phyloP scores from a whole-genome alignment of 2,329 filamentous ascomycete species.

The Xylaria arbuscula region DNA sequence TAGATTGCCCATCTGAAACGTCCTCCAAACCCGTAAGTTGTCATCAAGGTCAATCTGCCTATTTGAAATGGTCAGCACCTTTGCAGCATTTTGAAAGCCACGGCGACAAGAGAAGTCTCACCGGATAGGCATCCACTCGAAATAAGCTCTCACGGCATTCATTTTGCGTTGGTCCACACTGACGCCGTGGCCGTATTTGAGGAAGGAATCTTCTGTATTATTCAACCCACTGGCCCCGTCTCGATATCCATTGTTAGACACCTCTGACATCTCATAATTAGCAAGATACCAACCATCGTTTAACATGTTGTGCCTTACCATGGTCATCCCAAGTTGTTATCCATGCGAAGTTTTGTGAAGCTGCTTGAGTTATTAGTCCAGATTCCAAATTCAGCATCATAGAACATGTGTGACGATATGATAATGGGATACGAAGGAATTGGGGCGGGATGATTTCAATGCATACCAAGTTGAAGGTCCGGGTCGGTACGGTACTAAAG shows the following conservation, averaged over 20 bases:
- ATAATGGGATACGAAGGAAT: neutral
- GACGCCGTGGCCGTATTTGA: slow-evolving; percentile 64
- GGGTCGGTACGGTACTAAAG: slow-evolving; percentile 55
- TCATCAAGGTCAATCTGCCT: slow-evolving; percentile 75
- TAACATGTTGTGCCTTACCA: slow-evolving; percentile 34
- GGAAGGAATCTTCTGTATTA: slow-evolving; percentile 75
- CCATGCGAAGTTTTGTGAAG: slow-evolving; percentile 57
- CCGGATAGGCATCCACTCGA: slow-evolving; percentile 72
- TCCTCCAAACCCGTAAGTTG: slow-evolving; percentile 74
- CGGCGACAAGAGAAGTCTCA: slow-evolving; percentile 38
- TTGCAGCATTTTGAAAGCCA: slow-evolving; percentile 16
- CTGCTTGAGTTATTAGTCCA: neutral
- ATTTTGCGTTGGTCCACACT: slow-evolving; percentile 78
- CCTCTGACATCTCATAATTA: slow-evolving; percentile 53
- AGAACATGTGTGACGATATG: neutral
- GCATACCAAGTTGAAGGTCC: slow-evolving; percentile 52
- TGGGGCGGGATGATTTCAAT: neutral
- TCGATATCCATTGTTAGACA: slow-evolving; percentile 73
- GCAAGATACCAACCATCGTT: neutral
- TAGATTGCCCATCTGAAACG: slow-evolving; percentile 72
- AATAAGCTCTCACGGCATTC: slow-evolving; percentile 77
- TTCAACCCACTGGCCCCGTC: slow-evolving; percentile 70
- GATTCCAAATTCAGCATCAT: neutral
- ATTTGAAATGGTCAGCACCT: slow-evolving; percentile 49
- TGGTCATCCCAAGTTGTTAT: slow-evolving; percentile 61